Evolutionary conservation across 2,329 filamentous ascomycete species (phyloP), one percentile per base, ranked within the genome.

Genomic region (Plenodomus lindquistii): DNA sequence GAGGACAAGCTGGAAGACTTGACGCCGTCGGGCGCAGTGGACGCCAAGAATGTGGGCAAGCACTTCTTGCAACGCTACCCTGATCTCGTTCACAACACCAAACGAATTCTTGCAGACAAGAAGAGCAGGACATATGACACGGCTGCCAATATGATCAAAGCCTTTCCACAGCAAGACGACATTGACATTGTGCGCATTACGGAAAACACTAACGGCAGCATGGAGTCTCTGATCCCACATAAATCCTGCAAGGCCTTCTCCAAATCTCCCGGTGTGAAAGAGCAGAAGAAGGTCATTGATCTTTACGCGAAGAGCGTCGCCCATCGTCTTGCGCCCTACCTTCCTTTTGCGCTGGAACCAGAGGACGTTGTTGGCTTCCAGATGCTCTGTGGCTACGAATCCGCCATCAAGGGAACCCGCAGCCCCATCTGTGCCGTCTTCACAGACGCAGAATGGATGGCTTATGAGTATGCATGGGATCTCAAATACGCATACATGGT

Each of bases 331-430:
- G 48, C 53, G 2, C 56, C 56, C 0, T 65, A 48, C 27, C 56
- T 54, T 16, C 62, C 64, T 2, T 86, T 88, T 67, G 81, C 85
- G 66, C 83, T 87, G 65, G 83, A 79, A 0, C 67, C 77, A 18
- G 75, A 77, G 39, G 85, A 88, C 56, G 75, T 88, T 10, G 81
- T 84, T 44, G 85, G 81, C 29, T 81, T 86, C 75, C 84, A 85
- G 71, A 78, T 84, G 70, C 71, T 86, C 2, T 86, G 84, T 57
- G 83, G 83, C 2, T 86, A 86, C 64, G 83, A 86, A 64, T 80
- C 78, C 1, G 83, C 85, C 19, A 84, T 85, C 50, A 78, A 77
- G 0, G 84, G 84, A 2, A 77, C 75, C 46, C 79, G 15, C 82
- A 85, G 66, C 82, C 82, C 70, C 74, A 81, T 59, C 72, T 83